Conservation (phyloP, 768 basidiomycete genomes). For the Basidioascus undulatus region DNA sequence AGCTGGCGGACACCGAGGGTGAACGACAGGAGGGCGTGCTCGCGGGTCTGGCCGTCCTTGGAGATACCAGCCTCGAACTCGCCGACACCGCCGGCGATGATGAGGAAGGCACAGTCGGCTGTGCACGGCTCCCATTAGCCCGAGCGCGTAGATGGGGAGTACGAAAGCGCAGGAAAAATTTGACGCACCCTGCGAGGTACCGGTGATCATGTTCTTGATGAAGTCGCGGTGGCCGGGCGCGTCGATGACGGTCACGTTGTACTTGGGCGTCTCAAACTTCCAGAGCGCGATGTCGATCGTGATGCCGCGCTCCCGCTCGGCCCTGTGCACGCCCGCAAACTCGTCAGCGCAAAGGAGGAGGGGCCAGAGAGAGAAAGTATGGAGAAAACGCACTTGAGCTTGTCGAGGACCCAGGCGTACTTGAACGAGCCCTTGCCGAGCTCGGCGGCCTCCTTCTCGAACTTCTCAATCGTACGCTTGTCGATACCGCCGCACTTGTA, state of each 20-base stretch:
- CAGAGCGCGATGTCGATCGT: conserved; percentile 99
- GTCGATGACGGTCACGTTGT: conserved; percentile 48
- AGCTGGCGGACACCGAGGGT: conserved; percentile 99
- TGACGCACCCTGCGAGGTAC: too few species aligned
- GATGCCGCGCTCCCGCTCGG: conserved; percentile 99
- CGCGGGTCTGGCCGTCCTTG: conserved; percentile 99
- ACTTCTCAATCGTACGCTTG: conserved; percentile 98
- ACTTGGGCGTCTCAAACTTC: conserved; percentile 99
- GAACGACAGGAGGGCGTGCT: conserved; percentile 98
- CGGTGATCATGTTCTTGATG: conserved; percentile 99
- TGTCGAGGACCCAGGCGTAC: conserved; percentile 95
- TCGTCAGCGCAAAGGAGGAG: neutral
- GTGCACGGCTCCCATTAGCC: too few species aligned
- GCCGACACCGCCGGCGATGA: conserved; percentile 97
- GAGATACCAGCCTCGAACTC: conserved; percentile 99
- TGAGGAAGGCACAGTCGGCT: conserved; percentile 98
- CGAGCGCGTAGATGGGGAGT: neutral
- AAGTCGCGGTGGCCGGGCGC: conserved; percentile 99
- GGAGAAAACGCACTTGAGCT: conserved; percentile 20
- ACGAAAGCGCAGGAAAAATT: neutral
- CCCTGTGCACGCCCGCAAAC: too few species aligned
- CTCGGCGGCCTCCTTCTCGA: conserved; percentile 99
- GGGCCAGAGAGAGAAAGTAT: neutral
- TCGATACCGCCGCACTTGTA: conserved; percentile 99
- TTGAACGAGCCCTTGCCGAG: conserved; percentile 72